These are phyloP conservation scores for Ormosia semicastrata DNA, from an alignment of 306 rosid species.

Conservation along the genomic window DNA sequence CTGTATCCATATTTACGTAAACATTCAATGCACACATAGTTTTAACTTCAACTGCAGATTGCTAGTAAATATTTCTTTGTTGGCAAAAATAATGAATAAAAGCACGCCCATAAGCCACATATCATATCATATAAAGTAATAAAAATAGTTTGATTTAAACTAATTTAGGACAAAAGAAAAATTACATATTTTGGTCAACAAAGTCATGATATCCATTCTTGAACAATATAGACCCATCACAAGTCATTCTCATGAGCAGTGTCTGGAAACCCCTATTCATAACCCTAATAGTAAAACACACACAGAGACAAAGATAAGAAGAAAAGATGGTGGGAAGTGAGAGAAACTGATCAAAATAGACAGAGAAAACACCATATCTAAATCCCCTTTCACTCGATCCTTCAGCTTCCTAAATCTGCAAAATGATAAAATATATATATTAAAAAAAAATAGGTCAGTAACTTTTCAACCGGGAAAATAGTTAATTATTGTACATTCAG, in stretches of 20 bases:
- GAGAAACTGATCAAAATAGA: background rate
- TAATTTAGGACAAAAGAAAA: background rate
- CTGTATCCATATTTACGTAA: background rate
- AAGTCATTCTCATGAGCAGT: constrained; percentile 28
- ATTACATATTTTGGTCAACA: constrained; percentile 41
- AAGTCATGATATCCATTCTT: constrained; percentile 26
- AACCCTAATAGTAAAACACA: constrained; percentile 25
- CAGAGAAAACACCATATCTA: constrained; percentile 20
- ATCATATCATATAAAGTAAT: background rate
- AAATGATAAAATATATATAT: background rate
- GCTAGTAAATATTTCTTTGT: background rate
- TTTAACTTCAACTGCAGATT: background rate
- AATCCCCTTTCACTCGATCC: background rate
- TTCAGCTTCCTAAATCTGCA: constrained; percentile 61
- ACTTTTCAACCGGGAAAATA: background rate
- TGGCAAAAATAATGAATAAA: background rate
- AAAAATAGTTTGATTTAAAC: constrained; percentile 4
- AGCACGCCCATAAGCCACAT: background rate
- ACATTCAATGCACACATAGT: background rate
- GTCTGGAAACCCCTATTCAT: constrained; percentile 23
- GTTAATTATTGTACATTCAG: too few relatives aligned
- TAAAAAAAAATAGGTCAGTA: background rate
- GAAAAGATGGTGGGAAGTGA: background rate
- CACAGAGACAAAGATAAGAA: background rate
- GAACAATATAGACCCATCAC: background rate